Evolutionary conservation across 306 rosid species (phyloP), one percentile per base, ranked within the genome.

Genomic region (Adenanthera pavonina): DNA sequence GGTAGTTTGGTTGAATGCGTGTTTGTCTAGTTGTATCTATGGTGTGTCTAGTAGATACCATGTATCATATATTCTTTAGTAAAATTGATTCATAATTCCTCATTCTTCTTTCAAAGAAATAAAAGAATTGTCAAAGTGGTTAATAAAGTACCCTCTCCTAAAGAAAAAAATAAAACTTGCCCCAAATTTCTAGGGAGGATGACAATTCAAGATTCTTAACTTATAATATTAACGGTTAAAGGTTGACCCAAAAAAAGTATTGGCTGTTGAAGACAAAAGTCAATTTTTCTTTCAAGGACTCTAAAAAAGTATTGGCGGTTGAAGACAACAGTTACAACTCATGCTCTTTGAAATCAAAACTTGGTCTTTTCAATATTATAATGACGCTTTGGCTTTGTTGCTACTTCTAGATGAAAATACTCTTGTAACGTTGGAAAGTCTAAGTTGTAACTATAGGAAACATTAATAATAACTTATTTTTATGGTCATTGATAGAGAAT

Each of bases 11-110:
- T 52, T n/a, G 17, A 8, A 67, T 69, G 8, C 11, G 19, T 51
- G 61, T 72, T 60, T 62, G 47, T 54, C 59, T 52, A 5, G 20
- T 54, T 1, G 60, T 41, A 40, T 72, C 52, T 76, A 48, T 72
- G 54, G 52, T 83, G 44, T 69, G 62, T 20, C 48, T n/a, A 34
- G 54, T 20, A 33, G 43, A 13, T 62, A 1, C 9, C 15, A 5
- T 30, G 8, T 8, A 51, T 2, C 25, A 8, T 56, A 8, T 9
- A 53, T 53, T 16, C 59, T 53, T 17, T 1, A 53, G 25, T 16
- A 53, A 2, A 16, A 8, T 44, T 44, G 44, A 0, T 41, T 41
- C 44, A 41, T 41, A 0, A 41, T 41, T 7, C 7, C 4, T 8
- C 12, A 44, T 44, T 44, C 48, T 6, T 44, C 10, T 44, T 8